Conservation (phyloP, 179 eudicot species). For the Heliamphora pulchella region DNA sequence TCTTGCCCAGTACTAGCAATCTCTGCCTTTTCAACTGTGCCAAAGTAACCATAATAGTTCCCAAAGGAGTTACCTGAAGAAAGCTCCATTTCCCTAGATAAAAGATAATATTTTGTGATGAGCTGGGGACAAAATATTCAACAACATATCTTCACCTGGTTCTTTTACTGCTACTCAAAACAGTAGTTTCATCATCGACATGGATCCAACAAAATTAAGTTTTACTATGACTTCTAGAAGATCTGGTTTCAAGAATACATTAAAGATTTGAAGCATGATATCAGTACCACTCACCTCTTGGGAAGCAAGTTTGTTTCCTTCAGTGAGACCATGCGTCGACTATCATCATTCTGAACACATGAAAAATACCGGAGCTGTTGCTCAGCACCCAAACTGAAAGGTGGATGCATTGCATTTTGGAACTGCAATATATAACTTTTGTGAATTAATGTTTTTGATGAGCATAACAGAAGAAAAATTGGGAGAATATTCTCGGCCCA, state of each 20-base stretch:
- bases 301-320: slow-evolving; percentile 29
- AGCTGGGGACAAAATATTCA: neutral
- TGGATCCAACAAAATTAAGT: neutral
- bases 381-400: slow-evolving; percentile 23
- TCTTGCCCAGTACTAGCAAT: slow-evolving; percentile 3
- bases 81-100: slow-evolving; percentile 11
- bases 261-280: neutral
- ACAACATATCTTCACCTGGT: neutral
- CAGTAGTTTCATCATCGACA: neutral
- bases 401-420: slow-evolving; percentile 25
- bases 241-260: neutral
- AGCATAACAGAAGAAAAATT: neutral
- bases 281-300: slow-evolving; percentile 33
- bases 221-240: neutral
- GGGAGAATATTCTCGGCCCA: neutral
- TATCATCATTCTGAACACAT: slow-evolving; percentile 31
- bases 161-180: neutral
- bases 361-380: slow-evolving; percentile 32
- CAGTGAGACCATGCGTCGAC: slow-evolving; percentile 18
- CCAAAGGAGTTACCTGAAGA: slow-evolving; percentile 12
- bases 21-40: slow-evolving; percentile 1
- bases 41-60: slow-evolving; percentile 9
- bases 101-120: neutral
- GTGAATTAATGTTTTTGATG: neutral
- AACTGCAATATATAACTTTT: slow-evolving; percentile 14